Percentiles rank a stretch among this genome's conserved stretches.
Conservation (phyloP, 495 filamentous ascomycete genomes). For the Neurospora sp. region DNA sequence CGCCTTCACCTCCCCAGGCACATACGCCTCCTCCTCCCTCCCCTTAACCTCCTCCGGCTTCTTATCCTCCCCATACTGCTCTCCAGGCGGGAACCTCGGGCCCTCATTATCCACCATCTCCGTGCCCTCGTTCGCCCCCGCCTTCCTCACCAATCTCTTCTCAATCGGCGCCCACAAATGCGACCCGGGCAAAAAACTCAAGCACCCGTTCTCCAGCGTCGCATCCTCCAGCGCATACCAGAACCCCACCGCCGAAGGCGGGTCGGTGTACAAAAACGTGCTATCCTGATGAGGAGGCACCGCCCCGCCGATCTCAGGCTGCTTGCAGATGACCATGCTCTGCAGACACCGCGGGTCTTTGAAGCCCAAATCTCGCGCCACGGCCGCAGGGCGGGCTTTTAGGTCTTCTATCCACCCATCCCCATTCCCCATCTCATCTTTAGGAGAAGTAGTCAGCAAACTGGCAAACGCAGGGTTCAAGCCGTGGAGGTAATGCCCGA, state of each 20-base stretch:
- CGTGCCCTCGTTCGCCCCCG: slow-evolving; percentile 29
- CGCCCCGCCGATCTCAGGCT: slow-evolving; percentile 85
- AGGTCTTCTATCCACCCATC: slow-evolving; percentile 2
- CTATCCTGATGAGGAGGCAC: slow-evolving; percentile 85
- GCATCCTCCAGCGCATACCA: slow-evolving; percentile 96
- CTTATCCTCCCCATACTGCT: slow-evolving; percentile 27
- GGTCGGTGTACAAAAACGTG: slow-evolving; percentile 85
- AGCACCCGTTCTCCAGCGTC: slow-evolving; percentile 70
- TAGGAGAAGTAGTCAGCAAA: slow-evolving; percentile 44
- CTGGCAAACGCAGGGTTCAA: slow-evolving; percentile 61
- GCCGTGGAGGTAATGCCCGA: slow-evolving; percentile 80
- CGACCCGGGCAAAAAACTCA: slow-evolving; percentile 74
- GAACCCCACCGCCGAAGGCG: slow-evolving; percentile 83
- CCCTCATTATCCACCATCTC: slow-evolving; percentile 42
- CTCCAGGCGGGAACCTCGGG: slow-evolving; percentile 29
- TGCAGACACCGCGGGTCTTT: slow-evolving; percentile 62
- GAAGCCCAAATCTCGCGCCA: slow-evolving; percentile 67
- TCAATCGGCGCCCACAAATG: slow-evolving; percentile 56
- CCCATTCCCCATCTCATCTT: slow-evolving; percentile 2
- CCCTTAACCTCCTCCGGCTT: neutral
- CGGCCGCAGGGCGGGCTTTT: slow-evolving; percentile 37
- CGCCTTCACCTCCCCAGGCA: slow-evolving; percentile 70
- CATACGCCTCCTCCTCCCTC: slow-evolving; percentile 38
- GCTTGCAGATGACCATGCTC: slow-evolving; percentile 97
- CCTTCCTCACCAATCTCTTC: slow-evolving; percentile 64